Evolutionary conservation across 2,329 filamentous ascomycete species (phyloP), one percentile per base, ranked within the genome.

Genomic region (Madurella mycetomatis): DNA sequence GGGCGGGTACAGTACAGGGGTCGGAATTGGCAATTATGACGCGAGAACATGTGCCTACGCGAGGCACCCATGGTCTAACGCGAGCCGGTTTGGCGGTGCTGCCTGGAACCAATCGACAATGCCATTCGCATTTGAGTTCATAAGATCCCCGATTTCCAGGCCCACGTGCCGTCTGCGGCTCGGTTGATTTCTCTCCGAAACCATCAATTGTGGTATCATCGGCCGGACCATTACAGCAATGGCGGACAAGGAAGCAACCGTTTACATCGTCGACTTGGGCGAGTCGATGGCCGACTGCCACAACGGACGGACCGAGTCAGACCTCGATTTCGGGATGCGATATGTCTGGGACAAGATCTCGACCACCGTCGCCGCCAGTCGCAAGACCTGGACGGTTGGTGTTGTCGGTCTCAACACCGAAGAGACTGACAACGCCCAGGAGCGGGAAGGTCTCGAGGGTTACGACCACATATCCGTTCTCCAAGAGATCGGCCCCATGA

Each of bases 271-370:
- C 57, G 94, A 99, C 72, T 77, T 96, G 19, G 92, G 91, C 54
- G 77, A 75, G 65, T 88, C 92, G n/a, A 96, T 95, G 88, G 86
- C 79, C 54, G 77, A 87, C 67, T 80, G 77, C 63, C 82, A 84
- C 63, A 79, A 83, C 72, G 90, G 87, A 25, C 84, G 94, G 61
- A 68, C 76, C 17, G 82, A 92, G 68, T 87, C 87, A 2, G 88
- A 97, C 68, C 81, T 99, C 16, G 90, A 96, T 57, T 99, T 87
- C 84, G 83, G 84, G 46, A 85, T 97, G 83, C 83, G 84, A 58
- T 99, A 96, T 72, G 82, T 97, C 47, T 99, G 92, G 92, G 92
- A 97, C 76, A 94, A 89, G 68, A 88, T 95, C 61, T 86, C 86
- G 5, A 83, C 82, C 8, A 90, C 85, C 3, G 86, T 90, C 70